Evolutionary conservation across 345 rosid species (phyloP).

Genomic region (Conringia planisiliqua): DNA sequence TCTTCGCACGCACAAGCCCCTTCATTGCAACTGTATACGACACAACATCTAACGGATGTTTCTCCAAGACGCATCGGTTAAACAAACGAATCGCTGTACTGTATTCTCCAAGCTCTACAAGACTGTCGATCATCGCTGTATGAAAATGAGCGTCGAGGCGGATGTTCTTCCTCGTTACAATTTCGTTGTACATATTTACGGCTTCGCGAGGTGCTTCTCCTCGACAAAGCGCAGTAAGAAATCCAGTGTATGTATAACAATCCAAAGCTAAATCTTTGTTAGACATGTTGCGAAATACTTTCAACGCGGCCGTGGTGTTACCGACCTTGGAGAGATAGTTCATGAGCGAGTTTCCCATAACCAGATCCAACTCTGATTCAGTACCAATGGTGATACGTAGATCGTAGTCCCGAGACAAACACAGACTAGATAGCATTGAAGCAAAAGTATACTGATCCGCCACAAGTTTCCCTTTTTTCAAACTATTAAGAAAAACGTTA

Average conservation of each 20-base stretch:
- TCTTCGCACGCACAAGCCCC: conserved; percentile 55
- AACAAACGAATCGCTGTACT: conserved; percentile 47
- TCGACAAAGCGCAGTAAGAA: conserved; percentile 50
- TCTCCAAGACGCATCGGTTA: conserved; percentile 40
- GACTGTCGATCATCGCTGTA: conserved; percentile 50
- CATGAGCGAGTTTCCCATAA: conserved; percentile 51
- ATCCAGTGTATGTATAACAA: conserved; percentile 53
- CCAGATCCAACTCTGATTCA: conserved; percentile 42
- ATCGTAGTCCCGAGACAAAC: conserved; percentile 40
- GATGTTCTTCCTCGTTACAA: conserved; percentile 26
- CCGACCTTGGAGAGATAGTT: conserved; percentile 54
- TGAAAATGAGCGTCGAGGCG: conserved; percentile 65
- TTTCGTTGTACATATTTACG: conserved; percentile 51
- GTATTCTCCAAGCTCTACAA: conserved; percentile 45
- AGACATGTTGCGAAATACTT: conserved; percentile 43
- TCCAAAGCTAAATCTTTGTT: conserved; percentile 51
- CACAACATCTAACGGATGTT: conserved; percentile 53
- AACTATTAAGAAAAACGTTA: conserved; percentile 31
- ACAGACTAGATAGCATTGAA: conserved; percentile 47
- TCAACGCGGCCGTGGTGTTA: conserved; percentile 39
- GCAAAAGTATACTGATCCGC: conserved; percentile 68
- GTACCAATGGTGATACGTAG: conserved; percentile 35
- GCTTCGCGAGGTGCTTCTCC: conserved; percentile 39
- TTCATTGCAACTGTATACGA: conserved; percentile 58
- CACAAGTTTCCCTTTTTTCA: conserved; percentile 39